These are phyloP conservation scores for Paraleonurus japonicus DNA, from an alignment of 257 asterid genomes.

Conservation along the genomic window DNA sequence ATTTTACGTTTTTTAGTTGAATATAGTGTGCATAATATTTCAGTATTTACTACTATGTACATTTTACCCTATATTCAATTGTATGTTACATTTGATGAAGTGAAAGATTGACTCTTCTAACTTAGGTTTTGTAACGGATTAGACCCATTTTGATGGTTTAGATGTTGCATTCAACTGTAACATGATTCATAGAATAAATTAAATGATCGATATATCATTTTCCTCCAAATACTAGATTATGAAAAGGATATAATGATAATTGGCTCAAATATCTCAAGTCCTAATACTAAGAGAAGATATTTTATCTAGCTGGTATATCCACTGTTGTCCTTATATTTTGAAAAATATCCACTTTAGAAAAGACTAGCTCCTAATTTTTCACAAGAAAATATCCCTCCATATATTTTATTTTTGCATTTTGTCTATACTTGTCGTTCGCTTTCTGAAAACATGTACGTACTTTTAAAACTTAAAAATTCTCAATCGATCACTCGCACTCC, in stretches of 20 bases:
- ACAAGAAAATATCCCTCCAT: neutral
- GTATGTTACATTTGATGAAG: no score
- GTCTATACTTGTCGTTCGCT: neutral
- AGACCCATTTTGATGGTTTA: no score
- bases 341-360: conserved; percentile 17
- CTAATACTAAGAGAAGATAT: neutral
- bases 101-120: no score
- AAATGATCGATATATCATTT: no score
- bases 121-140: no score
- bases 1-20: no score
- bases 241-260: neutral
- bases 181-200: no score
- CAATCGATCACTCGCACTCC: neutral
- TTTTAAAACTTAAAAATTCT: neutral
- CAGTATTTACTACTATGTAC: no score
- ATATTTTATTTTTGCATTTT: neutral
- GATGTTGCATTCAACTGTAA: no score
- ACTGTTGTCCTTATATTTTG: neutral
- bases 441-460: neutral
- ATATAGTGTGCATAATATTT: no score
- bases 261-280: neutral
- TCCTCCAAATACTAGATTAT: neutral
- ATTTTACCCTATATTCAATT: no score
- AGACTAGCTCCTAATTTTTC: conserved; percentile 14
- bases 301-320: neutral